Conservation (phyloP, 1,284 basidiomycete genomes). For the Pyrrhoderma lamaoense region DNA sequence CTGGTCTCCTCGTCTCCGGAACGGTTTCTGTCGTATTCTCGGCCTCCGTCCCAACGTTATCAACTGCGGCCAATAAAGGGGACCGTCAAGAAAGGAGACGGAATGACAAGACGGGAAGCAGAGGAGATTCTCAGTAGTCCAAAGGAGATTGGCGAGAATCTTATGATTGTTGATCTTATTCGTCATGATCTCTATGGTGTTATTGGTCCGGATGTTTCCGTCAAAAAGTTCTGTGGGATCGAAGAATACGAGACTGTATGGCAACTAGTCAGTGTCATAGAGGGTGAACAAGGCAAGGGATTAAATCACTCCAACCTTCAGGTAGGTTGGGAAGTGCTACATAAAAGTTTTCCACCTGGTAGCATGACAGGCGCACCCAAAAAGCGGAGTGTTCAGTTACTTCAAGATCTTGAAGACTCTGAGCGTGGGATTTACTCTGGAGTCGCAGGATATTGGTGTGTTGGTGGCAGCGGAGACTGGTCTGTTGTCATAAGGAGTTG, state of each 20-base stretch:
- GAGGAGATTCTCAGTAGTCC: conserved; percentile 63
- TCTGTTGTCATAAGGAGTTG: conserved; percentile 95
- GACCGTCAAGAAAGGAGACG: conserved; percentile 65
- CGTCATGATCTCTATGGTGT: conserved; percentile 83
- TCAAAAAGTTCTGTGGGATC: conserved; percentile 81
- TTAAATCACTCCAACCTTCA: conserved; percentile 29
- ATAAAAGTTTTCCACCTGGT: conserved; percentile 84
- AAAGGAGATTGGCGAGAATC: conserved; percentile 95
- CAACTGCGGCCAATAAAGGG: conserved; percentile 97
- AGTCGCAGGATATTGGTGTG: conserved; percentile 87
- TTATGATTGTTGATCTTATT: conserved; percentile 98
- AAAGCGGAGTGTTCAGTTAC: conserved; percentile 85
- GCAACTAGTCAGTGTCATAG: conserved; percentile 93
- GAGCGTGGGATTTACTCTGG: conserved; percentile 88
- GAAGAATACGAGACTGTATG: conserved; percentile 95
- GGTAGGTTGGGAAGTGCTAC: conserved; percentile 73
- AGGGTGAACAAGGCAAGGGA: conserved; percentile 37
- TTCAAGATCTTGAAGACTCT: conserved; percentile 72
- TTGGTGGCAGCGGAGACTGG: conserved; percentile 87
- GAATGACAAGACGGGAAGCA: conserved; percentile 55
- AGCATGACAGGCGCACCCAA: conserved; percentile 99
- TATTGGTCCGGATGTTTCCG: conserved; percentile 70
- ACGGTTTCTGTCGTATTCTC: conserved; percentile 83
- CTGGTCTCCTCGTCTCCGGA: conserved; percentile 85
- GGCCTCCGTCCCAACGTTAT: conserved; percentile 53